Base-by-base conservation (phyloP, 495 filamentous ascomycete genomes). In the Xylaria intraflava region DNA sequence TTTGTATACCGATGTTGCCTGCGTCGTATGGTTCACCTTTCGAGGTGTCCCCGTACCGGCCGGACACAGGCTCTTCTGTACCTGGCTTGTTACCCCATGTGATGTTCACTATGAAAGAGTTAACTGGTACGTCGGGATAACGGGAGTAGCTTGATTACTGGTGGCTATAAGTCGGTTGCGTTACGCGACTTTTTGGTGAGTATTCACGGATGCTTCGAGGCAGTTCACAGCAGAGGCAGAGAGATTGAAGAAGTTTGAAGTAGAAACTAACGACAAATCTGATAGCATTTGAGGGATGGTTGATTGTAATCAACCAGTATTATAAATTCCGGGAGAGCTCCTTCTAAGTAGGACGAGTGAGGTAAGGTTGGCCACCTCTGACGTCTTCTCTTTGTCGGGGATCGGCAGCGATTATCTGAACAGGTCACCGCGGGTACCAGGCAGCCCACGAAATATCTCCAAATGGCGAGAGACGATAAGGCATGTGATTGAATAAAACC, bases 11-110 rank as follows among this genome's bases (percentile, higher is more conserved):
- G 22, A 78, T 65, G 61, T 82, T 83, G 46, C 80, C 80, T 20
- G 73, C 74, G 54, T 83, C 80, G 53, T 77, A 83, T 0, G 79
- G 80, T 64, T 81, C 75, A n/a, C 78, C 78, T 41, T 72, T 72
- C n/a, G 67, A 64, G 12, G 74, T 74, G 49, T 82, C 70, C 17
- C 80, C 80, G 12, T 62, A 57, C 40, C 72, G 63, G 36, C 81
- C 80, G 24, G 75, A 78, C 43, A 79, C 57, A 20, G 80, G 81
- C 62, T 84, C 81, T 54, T 73, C 38, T 41, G 67, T 61, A 41
- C 51, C 50, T 10, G 40, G 56, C 10, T 59, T 65, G 46, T 51
- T 56, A 10, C 31, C 31, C 8, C n/a, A 5, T 16, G 42, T 74
- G 29, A 76, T 78, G 47, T 84, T 78, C 78, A 84, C 82, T 31